Conservation (phyloP, 805 yeast genomes). For the Spathaspora passalidarum region DNA sequence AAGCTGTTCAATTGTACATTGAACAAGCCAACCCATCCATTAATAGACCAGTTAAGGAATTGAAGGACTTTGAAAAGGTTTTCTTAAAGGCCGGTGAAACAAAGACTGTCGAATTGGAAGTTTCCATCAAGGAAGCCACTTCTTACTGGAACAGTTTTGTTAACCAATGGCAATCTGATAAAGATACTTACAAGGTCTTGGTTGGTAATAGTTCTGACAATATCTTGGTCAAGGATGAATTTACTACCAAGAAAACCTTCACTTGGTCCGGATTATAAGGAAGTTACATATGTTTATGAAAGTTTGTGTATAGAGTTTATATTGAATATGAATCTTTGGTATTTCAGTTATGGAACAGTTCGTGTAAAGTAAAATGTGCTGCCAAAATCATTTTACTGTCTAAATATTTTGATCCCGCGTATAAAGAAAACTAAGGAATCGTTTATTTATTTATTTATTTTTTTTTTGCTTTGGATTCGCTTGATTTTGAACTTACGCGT, state of each 20-base stretch:
- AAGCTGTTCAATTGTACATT: slow-evolving; percentile 55
- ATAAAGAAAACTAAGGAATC: background rate
- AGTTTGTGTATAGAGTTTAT: background rate
- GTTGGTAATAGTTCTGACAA: slow-evolving; percentile 42
- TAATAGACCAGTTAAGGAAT: slow-evolving; percentile 56
- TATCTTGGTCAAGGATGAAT: slow-evolving; percentile 16
- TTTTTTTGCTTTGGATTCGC: too few relatives aligned
- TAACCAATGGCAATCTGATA: slow-evolving; percentile 49
- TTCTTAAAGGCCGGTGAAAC: slow-evolving; percentile 43
- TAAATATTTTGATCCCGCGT: background rate
- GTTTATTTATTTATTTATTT: too few relatives aligned
- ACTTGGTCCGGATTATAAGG: slow-evolving; percentile 8
- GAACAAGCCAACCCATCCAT: slow-evolving; percentile 32
- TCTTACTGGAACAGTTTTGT: slow-evolving; percentile 52
- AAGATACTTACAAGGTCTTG: slow-evolving; percentile 47
- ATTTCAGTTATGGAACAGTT: background rate
- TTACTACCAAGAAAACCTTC: slow-evolving; percentile 13
- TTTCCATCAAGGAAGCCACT: slow-evolving; percentile 48
- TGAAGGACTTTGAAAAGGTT: slow-evolving; percentile 56
- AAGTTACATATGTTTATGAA: background rate
- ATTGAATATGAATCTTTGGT: background rate
- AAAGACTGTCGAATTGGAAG: slow-evolving; percentile 30
- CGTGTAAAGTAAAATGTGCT: too few relatives aligned
- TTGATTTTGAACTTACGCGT: too few relatives aligned
- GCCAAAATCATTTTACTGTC: too few relatives aligned